A percentile compares a stretch with the other conserved stretches of the same genome.
Evolutionary conservation across 2,329 filamentous ascomycete genomes (phyloP).

Genomic region (Pseudocercospora crystallina): DNA sequence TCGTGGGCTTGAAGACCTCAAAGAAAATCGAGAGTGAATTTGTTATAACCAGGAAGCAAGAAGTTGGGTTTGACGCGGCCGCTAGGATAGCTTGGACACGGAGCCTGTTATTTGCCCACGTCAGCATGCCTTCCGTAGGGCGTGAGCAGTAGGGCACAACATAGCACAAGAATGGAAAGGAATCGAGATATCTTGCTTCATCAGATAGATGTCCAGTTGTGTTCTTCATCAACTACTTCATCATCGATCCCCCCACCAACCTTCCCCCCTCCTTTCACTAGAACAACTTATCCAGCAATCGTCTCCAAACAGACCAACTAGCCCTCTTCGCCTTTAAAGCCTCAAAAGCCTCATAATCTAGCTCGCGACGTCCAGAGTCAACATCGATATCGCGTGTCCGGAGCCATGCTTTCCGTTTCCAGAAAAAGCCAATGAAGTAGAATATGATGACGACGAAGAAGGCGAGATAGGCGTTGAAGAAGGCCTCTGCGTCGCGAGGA

Average conservation of each 20-base stretch:
- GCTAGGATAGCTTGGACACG: too few relatives aligned
- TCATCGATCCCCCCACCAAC: not conserved
- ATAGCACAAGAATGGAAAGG: too few relatives aligned
- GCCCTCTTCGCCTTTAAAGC: slow-evolving; percentile 53
- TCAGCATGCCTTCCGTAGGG: too few relatives aligned
- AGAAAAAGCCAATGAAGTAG: slow-evolving; percentile 57
- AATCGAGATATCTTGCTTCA: too few relatives aligned
- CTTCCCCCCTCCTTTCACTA: slow-evolving; percentile 4
- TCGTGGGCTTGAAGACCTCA: too few relatives aligned
- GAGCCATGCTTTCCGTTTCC: slow-evolving; percentile 65
- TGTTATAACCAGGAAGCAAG: too few relatives aligned
- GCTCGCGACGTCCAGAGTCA: slow-evolving; percentile 63
- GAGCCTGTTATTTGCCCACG: too few relatives aligned
- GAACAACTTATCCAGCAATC: slow-evolving; percentile 30
- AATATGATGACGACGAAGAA: slow-evolving; percentile 56
- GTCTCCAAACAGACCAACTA: slow-evolving; percentile 53
- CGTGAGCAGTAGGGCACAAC: too few relatives aligned
- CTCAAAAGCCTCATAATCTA: slow-evolving; percentile 66
- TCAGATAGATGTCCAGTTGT: not conserved
- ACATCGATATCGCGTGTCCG: slow-evolving; percentile 63
- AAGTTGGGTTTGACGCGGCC: too few relatives aligned
- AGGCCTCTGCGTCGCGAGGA: slow-evolving; percentile 40
- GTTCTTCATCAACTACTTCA: not conserved
- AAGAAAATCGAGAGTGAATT: too few relatives aligned
- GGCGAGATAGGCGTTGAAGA: slow-evolving; percentile 57